Evolutionary conservation across 75 land plant species (phyloP), one percentile per base, ranked within the genome.

Genomic region (Cunninghamia lanceolata): DNA sequence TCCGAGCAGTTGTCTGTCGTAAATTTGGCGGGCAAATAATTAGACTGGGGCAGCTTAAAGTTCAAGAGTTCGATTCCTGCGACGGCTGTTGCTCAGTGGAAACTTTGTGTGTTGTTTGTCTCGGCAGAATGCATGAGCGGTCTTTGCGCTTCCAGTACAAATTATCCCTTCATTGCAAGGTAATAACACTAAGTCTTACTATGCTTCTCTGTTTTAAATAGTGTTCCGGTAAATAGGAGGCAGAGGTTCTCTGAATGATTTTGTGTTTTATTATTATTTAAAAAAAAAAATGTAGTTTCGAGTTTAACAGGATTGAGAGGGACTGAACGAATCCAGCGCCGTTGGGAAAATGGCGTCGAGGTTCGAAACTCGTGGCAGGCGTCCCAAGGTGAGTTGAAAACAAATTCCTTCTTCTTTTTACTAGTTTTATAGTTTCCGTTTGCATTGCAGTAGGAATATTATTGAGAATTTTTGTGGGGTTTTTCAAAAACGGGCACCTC

Each of bases 351-450:
- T 80, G 82, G 82, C 82, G 32, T 46, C 50, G 21, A 80, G 82
- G 82, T 28, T 80, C 15, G 82, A 80, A 80, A 80, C 82, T 80
- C 82, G 82, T 43, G 82, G 82, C 15, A 80, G 82, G 46, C 82
- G 82, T 25, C 82, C 82, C 82, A 80, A 80, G 82, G 82, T 80
- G 32, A 11, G 34, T 80, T 0, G 39, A 39, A 79, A 43, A 71
- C 75, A 32, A 9, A 71, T 32, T 71, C 71, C 9, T 17, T 32
- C 36, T 71, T 32, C 34, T 11, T 34, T 71, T 34, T 71, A 9
- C 0, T 71, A 10, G 32, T 71, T 71, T 71, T 7, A 8, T 10
- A 34, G 36, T 71, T 30, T 32, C 13, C 34, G 75, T 32, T 34
- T 11, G 14, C 75, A 71, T 34, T 32, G 14, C 25, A 21, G 28